Conservation (phyloP, 306 rosid genomes). For the Glycine tomentella region DNA sequence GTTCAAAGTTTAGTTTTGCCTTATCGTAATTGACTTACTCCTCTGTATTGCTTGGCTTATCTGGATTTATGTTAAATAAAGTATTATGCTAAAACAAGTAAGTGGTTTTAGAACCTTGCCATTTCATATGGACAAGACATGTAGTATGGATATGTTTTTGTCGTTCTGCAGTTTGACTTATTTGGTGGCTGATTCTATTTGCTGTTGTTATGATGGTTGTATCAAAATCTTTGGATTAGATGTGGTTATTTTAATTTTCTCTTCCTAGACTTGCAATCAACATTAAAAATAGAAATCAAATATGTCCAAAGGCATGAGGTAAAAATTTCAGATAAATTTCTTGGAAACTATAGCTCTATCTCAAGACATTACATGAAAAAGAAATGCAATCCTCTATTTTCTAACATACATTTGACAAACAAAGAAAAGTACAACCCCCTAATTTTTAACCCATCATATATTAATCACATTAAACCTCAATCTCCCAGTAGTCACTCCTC, state of each 20-base stretch:
- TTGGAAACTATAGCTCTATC: neutral
- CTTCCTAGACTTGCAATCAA: too few relatives aligned
- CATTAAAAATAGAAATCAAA: neutral
- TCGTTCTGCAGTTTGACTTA: neutral
- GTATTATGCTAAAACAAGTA: too few relatives aligned
- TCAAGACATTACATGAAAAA: neutral
- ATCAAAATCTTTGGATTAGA: too few relatives aligned
- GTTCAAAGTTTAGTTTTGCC: neutral
- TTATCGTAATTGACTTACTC: neutral
- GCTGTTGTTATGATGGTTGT: neutral
- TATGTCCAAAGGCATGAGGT: neutral
- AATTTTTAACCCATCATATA: neutral
- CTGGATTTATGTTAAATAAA: neutral
- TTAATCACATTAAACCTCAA: slow-evolving; percentile 52
- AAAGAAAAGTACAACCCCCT: neutral
- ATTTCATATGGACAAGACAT: neutral
- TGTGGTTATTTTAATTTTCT: neutral
- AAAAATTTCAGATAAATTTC: neutral
- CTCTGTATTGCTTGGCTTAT: neutral
- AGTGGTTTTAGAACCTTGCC: neutral
- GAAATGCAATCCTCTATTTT: slow-evolving; percentile 20
- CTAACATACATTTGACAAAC: slow-evolving; percentile 20
- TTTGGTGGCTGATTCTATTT: neutral
- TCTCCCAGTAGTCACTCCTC: slow-evolving; percentile 19
- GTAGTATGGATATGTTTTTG: neutral